phyloP scores from a whole-genome alignment of 495 filamentous ascomycete species.

The Durotheca rogersii region DNA sequence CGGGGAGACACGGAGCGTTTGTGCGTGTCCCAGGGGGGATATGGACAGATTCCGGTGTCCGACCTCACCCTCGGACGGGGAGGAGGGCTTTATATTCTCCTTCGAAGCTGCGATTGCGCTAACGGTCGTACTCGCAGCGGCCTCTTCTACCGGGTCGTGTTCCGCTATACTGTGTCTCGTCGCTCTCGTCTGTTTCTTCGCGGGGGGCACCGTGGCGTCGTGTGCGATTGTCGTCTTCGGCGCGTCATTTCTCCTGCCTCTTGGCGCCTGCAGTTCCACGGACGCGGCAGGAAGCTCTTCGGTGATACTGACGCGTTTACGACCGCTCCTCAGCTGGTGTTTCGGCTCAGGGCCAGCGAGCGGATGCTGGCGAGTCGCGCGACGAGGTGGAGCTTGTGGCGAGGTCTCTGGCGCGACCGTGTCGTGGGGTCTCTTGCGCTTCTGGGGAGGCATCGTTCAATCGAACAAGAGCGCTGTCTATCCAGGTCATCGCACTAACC shows the following conservation, averaged over 20 bases:
- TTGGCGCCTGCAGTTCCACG: background rate
- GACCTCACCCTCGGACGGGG: background rate
- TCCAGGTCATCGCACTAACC: background rate
- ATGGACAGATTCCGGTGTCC: background rate
- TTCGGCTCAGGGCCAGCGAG: conserved; percentile 32
- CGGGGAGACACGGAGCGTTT: background rate
- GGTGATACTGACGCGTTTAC: conserved; percentile 27
- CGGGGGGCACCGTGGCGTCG: conserved; percentile 1
- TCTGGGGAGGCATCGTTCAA: conserved; percentile 40
- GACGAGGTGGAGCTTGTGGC: conserved; percentile 32
- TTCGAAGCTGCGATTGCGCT: conserved; percentile 6
- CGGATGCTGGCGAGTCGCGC: conserved; percentile 48
- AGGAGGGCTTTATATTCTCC: conserved; percentile 19
- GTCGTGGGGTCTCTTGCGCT: conserved; percentile 44
- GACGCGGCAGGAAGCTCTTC: background rate
- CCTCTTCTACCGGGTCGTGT: background rate
- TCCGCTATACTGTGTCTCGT: background rate
- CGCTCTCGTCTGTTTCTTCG: conserved; percentile 10
- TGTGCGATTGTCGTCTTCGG: conserved; percentile 2
- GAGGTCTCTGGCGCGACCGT: conserved; percentile 9
- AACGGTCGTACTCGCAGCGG: background rate
- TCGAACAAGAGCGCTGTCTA: background rate
- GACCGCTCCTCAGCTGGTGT: conserved; percentile 41
- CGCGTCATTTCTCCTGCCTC: conserved; percentile 9
- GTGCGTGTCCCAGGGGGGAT: background rate